phyloP scores from a whole-genome alignment of 2,329 filamentous ascomycete species.

The Byssoonygena ceratinophila region DNA sequence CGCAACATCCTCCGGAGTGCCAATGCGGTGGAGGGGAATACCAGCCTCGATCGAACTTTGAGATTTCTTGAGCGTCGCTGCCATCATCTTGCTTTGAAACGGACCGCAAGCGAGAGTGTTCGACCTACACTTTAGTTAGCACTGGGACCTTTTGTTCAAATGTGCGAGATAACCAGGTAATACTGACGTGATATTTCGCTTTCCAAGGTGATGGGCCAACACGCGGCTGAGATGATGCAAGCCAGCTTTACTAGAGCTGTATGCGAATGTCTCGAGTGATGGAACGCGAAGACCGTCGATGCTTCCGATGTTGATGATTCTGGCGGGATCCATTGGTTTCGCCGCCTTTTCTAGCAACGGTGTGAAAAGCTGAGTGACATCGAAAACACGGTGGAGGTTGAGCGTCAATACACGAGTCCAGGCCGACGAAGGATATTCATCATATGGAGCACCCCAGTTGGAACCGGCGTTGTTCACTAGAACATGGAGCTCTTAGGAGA shows the following conservation, averaged over 20 bases:
- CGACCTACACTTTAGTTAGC: slow-evolving; percentile 28
- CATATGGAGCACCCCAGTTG: slow-evolving; percentile 47
- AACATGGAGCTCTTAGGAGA: slow-evolving; percentile 35
- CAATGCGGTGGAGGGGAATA: slow-evolving; percentile 58
- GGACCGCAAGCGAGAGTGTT: slow-evolving; percentile 64
- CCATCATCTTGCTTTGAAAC: slow-evolving; percentile 47
- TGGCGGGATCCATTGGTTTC: slow-evolving; percentile 34
- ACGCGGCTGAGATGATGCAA: slow-evolving; percentile 45
- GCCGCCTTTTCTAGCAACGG: slow-evolving; percentile 39
- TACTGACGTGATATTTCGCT: slow-evolving; percentile 44
- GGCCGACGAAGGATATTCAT: slow-evolving; percentile 47
- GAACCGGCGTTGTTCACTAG: slow-evolving; percentile 46
- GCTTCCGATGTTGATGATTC: slow-evolving; percentile 46
- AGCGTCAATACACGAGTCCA: slow-evolving; percentile 49
- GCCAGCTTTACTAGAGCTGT: slow-evolving; percentile 45
- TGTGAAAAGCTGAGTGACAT: slow-evolving; percentile 39
- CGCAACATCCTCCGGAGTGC: slow-evolving; percentile 57
- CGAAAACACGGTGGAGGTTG: slow-evolving; percentile 46
- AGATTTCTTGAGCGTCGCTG: slow-evolving; percentile 42
- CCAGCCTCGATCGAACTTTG: slow-evolving; percentile 42
- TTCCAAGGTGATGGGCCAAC: slow-evolving; percentile 42
- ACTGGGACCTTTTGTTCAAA: too few relatives aligned
- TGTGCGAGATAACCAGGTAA: too few relatives aligned
- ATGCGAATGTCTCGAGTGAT: slow-evolving; percentile 43
- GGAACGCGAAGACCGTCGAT: slow-evolving; percentile 46